phyloP scores from a whole-genome alignment of 495 filamentous ascomycete genomes.

The Daldinia loculata region DNA sequence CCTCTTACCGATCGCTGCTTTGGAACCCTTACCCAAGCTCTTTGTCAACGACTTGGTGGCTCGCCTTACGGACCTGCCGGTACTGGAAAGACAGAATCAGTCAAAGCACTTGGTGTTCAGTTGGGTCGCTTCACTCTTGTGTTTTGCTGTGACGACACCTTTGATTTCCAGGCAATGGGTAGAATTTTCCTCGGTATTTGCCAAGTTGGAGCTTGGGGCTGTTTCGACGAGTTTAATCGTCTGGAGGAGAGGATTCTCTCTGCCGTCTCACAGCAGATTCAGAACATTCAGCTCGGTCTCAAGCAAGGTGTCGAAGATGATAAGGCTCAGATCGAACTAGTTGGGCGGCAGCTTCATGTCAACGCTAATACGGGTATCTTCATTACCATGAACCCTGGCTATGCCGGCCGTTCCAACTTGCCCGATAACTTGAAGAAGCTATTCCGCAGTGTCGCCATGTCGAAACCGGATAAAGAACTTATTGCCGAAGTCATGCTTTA shows the following conservation, averaged over 20 bases:
- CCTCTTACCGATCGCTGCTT: slow-evolving; percentile 98
- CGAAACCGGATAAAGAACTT: slow-evolving; percentile 98
- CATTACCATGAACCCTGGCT: slow-evolving; percentile 99
- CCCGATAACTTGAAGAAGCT: slow-evolving; percentile 99
- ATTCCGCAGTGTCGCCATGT: slow-evolving; percentile 99
- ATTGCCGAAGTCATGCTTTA: slow-evolving; percentile 99
- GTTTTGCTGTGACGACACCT: slow-evolving; percentile 98
- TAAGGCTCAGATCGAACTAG: slow-evolving; percentile 88
- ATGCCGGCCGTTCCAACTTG: slow-evolving; percentile 96
- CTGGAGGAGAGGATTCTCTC: slow-evolving; percentile 96
- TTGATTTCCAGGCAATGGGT: slow-evolving; percentile 99
- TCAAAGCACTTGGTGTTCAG: slow-evolving; percentile 96
- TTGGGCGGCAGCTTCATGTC: slow-evolving; percentile 86
- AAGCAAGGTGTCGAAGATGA: slow-evolving; percentile 79
- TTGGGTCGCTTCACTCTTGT: slow-evolving; percentile 97
- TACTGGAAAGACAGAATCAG: slow-evolving; percentile 99
- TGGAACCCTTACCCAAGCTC: slow-evolving; percentile 93
- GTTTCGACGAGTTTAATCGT: slow-evolving; percentile 99
- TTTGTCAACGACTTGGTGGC: slow-evolving; percentile 93
- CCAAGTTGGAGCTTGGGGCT: slow-evolving; percentile 98
- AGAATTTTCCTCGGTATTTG: slow-evolving; percentile 99
- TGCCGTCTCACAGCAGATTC: slow-evolving; percentile 97
- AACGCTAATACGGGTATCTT: slow-evolving; percentile 96
- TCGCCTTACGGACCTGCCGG: slow-evolving; percentile 97
- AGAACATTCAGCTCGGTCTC: slow-evolving; percentile 97